These are phyloP conservation scores for Pseudozyma hubeiensis DNA, from an alignment of 1,284 basidiomycete genomes.

Conservation along the genomic window DNA sequence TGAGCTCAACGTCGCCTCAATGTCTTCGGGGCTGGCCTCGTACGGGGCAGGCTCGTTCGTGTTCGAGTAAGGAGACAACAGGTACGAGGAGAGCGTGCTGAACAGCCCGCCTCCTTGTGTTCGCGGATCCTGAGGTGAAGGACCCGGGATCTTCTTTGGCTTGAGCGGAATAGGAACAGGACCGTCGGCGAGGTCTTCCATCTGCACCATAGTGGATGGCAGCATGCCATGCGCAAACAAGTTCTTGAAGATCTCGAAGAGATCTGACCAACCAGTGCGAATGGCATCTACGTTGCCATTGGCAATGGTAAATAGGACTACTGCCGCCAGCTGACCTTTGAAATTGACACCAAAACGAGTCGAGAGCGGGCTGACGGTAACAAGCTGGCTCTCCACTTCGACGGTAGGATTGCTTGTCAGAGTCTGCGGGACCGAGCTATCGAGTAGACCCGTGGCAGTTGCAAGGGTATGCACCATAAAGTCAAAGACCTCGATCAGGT, in stretches of 20 bases:
- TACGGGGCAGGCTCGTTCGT: constrained; percentile 78
- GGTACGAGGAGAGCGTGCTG: constrained; percentile 92
- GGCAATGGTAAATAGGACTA: constrained; percentile 96
- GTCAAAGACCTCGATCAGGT: constrained; percentile 94
- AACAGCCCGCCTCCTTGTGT: constrained; percentile 87
- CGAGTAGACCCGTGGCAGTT: constrained; percentile 56
- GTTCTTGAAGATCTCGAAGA: constrained; percentile 98
- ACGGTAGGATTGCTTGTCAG: constrained; percentile 84
- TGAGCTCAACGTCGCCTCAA: constrained; percentile 93
- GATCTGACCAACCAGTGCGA: constrained; percentile 87
- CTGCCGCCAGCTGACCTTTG: constrained; percentile 94
- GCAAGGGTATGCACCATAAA: constrained; percentile 88
- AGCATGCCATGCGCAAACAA: constrained; percentile 92
- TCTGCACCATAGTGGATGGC: constrained; percentile 82
- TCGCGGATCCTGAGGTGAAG: constrained; percentile 82
- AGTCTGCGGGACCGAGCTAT: constrained; percentile 54
- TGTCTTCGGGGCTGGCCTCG: constrained; percentile 79
- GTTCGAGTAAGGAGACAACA: constrained; percentile 90
- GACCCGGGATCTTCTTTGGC: constrained; percentile 76
- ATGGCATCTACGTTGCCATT: constrained; percentile 96
- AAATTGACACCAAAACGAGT: constrained; percentile 95
- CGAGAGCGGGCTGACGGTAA: constrained; percentile 91
- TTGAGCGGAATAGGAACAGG: constrained; percentile 52
- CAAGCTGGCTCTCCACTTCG: constrained; percentile 88
- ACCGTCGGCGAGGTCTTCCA: constrained; percentile 83